phyloP scores from a whole-genome alignment of 1,284 basidiomycete genomes.

The Mycena sp. region DNA sequence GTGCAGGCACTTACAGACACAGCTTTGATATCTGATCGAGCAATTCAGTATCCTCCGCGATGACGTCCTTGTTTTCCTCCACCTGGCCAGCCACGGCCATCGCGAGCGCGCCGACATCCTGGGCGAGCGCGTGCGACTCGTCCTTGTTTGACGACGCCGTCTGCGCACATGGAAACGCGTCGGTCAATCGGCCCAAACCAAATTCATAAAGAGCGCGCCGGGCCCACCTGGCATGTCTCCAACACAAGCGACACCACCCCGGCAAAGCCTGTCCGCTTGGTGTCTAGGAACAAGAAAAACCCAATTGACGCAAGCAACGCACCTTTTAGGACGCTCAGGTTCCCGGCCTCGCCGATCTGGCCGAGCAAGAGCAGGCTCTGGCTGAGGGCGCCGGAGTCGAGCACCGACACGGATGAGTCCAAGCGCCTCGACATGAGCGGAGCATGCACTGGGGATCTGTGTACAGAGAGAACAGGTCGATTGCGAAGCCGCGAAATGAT shows the following conservation, averaged over 20 bases:
- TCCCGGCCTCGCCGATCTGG: constrained; percentile 22
- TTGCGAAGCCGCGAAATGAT: neutral
- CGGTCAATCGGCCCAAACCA: neutral
- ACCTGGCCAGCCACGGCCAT: constrained; percentile 24
- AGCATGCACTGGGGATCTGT: constrained; percentile 6
- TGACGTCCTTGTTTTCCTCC: constrained; percentile 22
- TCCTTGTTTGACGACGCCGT: constrained; percentile 28
- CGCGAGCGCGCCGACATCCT: constrained; percentile 20
- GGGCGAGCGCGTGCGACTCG: constrained; percentile 21
- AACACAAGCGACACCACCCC: constrained; percentile 18
- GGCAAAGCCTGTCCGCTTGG: constrained; percentile 19
- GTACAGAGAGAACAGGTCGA: neutral
- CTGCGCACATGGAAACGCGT: neutral
- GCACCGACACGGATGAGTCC: constrained; percentile 8
- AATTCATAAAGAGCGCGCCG: neutral
- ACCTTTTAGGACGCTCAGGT: constrained; percentile 24
- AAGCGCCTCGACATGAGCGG: constrained; percentile 22
- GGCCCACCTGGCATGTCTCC: constrained; percentile 27
- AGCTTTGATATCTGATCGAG: constrained; percentile 23
- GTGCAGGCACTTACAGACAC: constrained; percentile 26
- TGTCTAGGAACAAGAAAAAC: neutral
- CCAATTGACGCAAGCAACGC: constrained; percentile 1
- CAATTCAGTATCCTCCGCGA: constrained; percentile 20
- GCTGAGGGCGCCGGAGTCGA: constrained; percentile 18
- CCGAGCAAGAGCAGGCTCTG: constrained; percentile 17